phyloP scores from a whole-genome alignment of 2,329 filamentous ascomycete genomes.

The Neofusicoccum kwambonambiense region DNA sequence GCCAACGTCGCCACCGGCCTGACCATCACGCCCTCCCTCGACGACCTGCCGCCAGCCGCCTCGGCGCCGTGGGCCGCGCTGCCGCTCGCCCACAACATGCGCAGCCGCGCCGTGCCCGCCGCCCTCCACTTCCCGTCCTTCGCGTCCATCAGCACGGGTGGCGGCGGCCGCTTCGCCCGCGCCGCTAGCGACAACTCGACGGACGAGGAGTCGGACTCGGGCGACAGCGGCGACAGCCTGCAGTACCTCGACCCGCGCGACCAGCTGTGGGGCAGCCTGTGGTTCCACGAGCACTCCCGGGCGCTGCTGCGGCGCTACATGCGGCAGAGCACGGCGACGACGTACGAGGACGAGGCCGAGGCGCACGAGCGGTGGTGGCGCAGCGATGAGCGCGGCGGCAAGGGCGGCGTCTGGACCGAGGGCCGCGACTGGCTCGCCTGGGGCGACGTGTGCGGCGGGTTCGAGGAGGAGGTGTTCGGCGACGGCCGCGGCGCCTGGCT shows the following conservation, averaged over 20 bases:
- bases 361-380: not conserved
- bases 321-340: slow-evolving; percentile 34
- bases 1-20: slow-evolving; percentile 41
- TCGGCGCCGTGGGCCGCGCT: slow-evolving; percentile 44
- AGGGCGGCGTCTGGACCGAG: slow-evolving; percentile 56
- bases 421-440: slow-evolving; percentile 50
- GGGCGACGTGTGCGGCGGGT: slow-evolving; percentile 46
- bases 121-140: slow-evolving; percentile 37
- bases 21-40: slow-evolving; percentile 33
- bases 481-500: slow-evolving; percentile 46
- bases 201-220: not conserved
- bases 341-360: slow-evolving; percentile 3
- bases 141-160: not conserved
- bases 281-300: slow-evolving; percentile 49
- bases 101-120: slow-evolving; percentile 47
- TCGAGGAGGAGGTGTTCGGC: slow-evolving; percentile 47
- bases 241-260: slow-evolving; percentile 30
- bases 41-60: slow-evolving; percentile 41
- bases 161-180: not conserved
- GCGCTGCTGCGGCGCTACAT: slow-evolving; percentile 50
- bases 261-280: slow-evolving; percentile 46
- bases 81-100: slow-evolving; percentile 49
- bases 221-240: not conserved
- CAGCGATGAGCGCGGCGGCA: slow-evolving; percentile 48
- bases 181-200: not conserved